A percentile compares a stretch with the other conserved stretches of the same genome.
These are phyloP conservation scores for Helianthus tuberosus DNA, from an alignment of 129 eudicot genomes.

Conservation along the genomic window DNA sequence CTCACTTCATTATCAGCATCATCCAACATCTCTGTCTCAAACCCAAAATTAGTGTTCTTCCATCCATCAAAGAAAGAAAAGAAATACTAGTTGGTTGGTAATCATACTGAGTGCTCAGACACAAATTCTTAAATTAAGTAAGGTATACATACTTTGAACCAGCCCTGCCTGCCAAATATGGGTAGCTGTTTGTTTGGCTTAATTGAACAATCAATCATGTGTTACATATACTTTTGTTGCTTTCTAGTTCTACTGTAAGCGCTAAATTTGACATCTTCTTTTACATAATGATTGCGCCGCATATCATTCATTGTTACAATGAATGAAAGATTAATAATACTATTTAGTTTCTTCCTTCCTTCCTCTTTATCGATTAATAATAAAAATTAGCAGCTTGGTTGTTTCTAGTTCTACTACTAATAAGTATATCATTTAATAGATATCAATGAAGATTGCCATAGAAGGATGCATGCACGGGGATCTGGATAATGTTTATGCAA, in stretches of 20 bases:
- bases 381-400: background rate
- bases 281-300: background rate
- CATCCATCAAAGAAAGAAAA: too few relatives aligned
- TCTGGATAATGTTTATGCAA: constrained; percentile 81
- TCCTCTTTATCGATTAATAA: background rate
- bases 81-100: too few relatives aligned
- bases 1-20: too few relatives aligned
- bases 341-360: background rate
- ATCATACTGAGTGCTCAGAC: too few relatives aligned
- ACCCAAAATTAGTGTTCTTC: too few relatives aligned
- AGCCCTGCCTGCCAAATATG: too few relatives aligned
- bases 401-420: constrained; percentile 5
- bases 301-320: background rate
- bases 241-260: background rate
- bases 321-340: background rate
- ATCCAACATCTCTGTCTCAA: too few relatives aligned
- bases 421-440: constrained; percentile 10
- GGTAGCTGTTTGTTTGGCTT: too few relatives aligned
- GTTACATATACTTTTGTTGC: background rate
- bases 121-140: too few relatives aligned
- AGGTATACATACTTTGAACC: too few relatives aligned
- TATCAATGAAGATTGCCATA: constrained; percentile 80
- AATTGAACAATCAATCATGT: too few relatives aligned
- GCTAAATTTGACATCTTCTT: background rate
- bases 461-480: constrained; percentile 99